phyloP scores from a whole-genome alignment of 2,329 filamentous ascomycete species.

The Neocucurbitaria cava region DNA sequence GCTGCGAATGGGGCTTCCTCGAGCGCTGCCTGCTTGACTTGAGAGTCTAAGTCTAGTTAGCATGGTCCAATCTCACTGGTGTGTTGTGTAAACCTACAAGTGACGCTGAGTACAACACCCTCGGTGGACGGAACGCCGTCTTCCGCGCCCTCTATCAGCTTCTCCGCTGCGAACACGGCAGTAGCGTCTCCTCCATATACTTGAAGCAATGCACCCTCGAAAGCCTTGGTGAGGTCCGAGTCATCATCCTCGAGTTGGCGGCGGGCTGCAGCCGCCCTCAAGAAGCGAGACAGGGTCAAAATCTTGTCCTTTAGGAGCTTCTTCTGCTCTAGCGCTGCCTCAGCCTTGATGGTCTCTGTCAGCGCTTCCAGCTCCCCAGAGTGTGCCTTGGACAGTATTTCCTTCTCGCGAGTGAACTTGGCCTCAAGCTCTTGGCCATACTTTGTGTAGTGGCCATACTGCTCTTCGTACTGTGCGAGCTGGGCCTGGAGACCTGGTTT shows the following conservation, averaged over 20 bases:
- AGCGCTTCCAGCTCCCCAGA: slow-evolving; percentile 64
- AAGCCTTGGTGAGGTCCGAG: slow-evolving; percentile 77
- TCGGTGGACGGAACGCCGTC: slow-evolving; percentile 71
- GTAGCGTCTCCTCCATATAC: slow-evolving; percentile 80
- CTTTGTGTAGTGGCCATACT: slow-evolving; percentile 76
- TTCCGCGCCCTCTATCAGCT: slow-evolving; percentile 74
- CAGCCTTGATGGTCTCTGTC: slow-evolving; percentile 61
- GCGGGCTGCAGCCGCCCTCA: slow-evolving; percentile 77
- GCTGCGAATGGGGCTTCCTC: slow-evolving; percentile 62
- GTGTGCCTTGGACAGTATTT: slow-evolving; percentile 61
- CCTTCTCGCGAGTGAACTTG: slow-evolving; percentile 65
- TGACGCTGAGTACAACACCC: slow-evolving; percentile 70
- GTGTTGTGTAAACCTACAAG: slow-evolving; percentile 64
- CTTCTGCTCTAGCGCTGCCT: slow-evolving; percentile 58
- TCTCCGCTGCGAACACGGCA: slow-evolving; percentile 77
- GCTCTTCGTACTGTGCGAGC: slow-evolving; percentile 74
- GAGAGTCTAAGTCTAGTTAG: slow-evolving; percentile 56
- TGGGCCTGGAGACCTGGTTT: slow-evolving; percentile 75
- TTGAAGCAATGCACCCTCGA: slow-evolving; percentile 79
- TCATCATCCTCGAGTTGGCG: slow-evolving; percentile 75
- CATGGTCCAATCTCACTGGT: neutral
- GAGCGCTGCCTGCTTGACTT: slow-evolving; percentile 62
- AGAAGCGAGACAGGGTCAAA: slow-evolving; percentile 77
- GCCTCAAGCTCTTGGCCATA: slow-evolving; percentile 74
- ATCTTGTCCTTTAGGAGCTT: slow-evolving; percentile 66